Percentiles rank a stretch among this genome's conserved stretches.
These are phyloP conservation scores for Fusarium brachygibbosum DNA, from an alignment of 2,329 filamentous ascomycete species.

Conservation along the genomic window DNA sequence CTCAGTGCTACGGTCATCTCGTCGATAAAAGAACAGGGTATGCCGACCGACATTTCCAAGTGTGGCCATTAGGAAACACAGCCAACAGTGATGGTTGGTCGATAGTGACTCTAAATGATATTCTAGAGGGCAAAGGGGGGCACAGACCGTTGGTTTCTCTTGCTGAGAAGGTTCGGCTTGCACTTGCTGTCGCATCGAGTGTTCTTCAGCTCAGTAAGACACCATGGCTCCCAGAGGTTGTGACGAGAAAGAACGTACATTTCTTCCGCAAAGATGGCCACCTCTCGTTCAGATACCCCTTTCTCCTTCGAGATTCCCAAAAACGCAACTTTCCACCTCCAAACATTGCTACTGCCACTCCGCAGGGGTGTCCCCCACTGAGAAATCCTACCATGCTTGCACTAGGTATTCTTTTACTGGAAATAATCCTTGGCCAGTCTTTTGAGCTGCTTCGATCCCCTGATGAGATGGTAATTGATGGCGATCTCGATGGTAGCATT, in stretches of 20 bases:
- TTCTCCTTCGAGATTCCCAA: background rate
- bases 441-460: constrained; percentile 12
- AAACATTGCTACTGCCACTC: rapidly evolving
- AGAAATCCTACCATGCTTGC: constrained; percentile 25
- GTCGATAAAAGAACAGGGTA: constrained; percentile 11
- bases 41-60: constrained; percentile 3
- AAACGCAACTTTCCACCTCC: rapidly evolving
- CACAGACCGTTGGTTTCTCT: background rate
- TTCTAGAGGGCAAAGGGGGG: background rate
- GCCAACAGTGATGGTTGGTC: constrained; percentile 13
- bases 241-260: constrained; percentile 2
- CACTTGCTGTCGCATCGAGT: constrained; percentile 28
- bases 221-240: constrained; percentile 22
- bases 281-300: background rate
- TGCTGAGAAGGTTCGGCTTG: constrained; percentile 16
- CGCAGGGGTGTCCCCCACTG: background rate
- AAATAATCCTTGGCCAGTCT: constrained; percentile 22
- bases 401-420: constrained; percentile 25
- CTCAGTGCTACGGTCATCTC: constrained; percentile 26
- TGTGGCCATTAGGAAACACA: background rate
- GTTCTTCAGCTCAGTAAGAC: constrained; percentile 40
- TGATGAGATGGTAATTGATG: background rate
- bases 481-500: background rate
- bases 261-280: constrained; percentile 13
- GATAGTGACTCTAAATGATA: constrained; percentile 13